Percentiles rank a stretch among this genome's conserved stretches.
phyloP scores from a whole-genome alignment of 495 filamentous ascomycete species.

The Umbilicaria muhlenbergii region DNA sequence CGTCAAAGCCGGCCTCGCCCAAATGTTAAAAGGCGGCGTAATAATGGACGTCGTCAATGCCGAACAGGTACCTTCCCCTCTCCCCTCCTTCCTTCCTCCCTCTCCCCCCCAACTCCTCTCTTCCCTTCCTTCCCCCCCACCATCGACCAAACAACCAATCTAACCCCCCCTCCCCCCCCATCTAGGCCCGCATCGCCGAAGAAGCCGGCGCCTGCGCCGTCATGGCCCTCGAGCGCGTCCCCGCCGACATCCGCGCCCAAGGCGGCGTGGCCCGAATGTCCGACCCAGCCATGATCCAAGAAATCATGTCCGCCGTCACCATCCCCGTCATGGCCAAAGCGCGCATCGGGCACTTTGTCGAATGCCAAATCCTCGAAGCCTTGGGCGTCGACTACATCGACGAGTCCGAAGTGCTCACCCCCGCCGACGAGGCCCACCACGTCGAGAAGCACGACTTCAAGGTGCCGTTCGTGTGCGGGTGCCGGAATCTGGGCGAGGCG shows the following conservation, averaged over 20 bases:
- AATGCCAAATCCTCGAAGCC: constrained; percentile 94
- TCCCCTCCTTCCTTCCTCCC: neutral
- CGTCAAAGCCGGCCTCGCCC: constrained; percentile 85
- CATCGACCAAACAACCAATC: neutral
- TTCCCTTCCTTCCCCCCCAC: neutral
- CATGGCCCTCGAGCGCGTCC: constrained; percentile 97
- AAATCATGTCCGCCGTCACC: constrained; percentile 92
- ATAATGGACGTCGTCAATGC: constrained; percentile 99
- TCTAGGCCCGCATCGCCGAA: constrained; percentile 81
- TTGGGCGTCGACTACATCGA: constrained; percentile 96
- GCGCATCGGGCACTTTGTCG: constrained; percentile 92
- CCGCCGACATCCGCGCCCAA: constrained; percentile 83
- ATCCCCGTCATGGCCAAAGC: constrained; percentile 99
- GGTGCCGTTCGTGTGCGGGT: constrained; percentile 92
- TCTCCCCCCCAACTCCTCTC: neutral
- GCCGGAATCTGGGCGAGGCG: constrained; percentile 88
- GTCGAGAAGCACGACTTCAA: constrained; percentile 76
- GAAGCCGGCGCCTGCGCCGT: constrained; percentile 91
- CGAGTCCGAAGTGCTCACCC: constrained; percentile 92
- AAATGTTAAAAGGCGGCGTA: constrained; percentile 97
- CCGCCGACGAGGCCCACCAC: constrained; percentile 80
- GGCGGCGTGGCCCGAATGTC: constrained; percentile 97
- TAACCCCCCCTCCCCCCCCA: neutral
- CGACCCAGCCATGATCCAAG: constrained; percentile 86
- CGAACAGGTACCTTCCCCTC: constrained; percentile 44